Base-by-base conservation (phyloP, 2,329 filamentous ascomycete genomes). In the Falciphora oryzae region DNA sequence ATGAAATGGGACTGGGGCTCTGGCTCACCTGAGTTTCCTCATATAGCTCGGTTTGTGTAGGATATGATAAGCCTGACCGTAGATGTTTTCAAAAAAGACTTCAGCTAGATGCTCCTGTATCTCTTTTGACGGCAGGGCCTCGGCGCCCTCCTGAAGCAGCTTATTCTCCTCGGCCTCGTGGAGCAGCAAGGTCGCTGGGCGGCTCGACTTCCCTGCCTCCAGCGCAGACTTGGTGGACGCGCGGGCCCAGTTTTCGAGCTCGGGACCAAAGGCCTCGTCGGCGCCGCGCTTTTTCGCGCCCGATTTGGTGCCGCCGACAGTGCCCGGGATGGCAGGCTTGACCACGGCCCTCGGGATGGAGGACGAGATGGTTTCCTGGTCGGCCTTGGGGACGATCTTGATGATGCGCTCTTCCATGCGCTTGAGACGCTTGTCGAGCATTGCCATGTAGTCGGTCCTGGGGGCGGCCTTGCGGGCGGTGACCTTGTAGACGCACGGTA, bases 341-440 rank as follows among this genome's bases (percentile, higher is more conserved):
- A 98, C 91, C 8, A 92, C 84, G 14, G 93, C 93, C 65, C 95
- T 84, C 6, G 89, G 89, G 53, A 96, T 89, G 10, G 83, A 81
- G 11, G 84, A 80, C 65, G 89, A 74, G 13, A 77, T 82, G 31
- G 86, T 80, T 57, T 90, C 88, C 67, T 91, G 84, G 68, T 96
- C 93, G 57, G 92, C 85, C 73, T 94, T 96, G 0, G 95, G 94
- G 32, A 98, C 90, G 65, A 94, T 89, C 75, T 97, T 97, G 78
- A 98, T 96, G 67, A 98, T 95, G 65, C 94, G 89, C 72, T 98
- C 94, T 76, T 99, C 95, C 95, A 98, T 98, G 65, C 94, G 85
- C 80, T 96, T 97, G 69, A 98, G 77, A 63, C 95, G 86, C 78
- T 97, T 97, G 78, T 98, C 95, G 71, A 98, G 80, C 93, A 98